Conservation (phyloP, 805 yeast genomes). For the Suhomyces xylopsoci region DNA sequence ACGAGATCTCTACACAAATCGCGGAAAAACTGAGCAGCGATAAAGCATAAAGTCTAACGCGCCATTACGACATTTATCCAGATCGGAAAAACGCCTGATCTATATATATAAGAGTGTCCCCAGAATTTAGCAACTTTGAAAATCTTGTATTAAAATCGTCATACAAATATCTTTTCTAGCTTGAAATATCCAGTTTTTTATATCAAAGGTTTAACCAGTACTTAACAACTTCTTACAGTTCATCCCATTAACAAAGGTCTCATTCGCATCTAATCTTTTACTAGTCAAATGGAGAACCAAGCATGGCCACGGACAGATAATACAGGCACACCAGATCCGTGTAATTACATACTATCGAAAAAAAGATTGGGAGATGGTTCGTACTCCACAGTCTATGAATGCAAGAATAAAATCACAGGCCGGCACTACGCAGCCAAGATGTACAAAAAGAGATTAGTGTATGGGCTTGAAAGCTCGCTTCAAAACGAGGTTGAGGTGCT, state of each 20-base stretch:
- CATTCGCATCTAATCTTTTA: neutral
- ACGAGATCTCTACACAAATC: neutral
- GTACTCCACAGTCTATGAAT: conserved; percentile 49
- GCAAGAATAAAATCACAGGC: conserved; percentile 41
- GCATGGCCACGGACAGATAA: conserved; percentile 24
- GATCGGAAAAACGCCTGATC: neutral
- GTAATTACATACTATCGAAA: conserved; percentile 33
- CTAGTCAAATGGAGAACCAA: neutral
- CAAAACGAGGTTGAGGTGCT: conserved; percentile 62
- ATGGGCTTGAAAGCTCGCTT: conserved; percentile 50
- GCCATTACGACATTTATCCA: neutral
- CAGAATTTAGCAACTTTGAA: neutral
- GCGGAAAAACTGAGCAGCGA: neutral
- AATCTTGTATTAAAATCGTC: neutral
- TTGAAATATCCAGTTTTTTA: neutral
- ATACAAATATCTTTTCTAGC: neutral
- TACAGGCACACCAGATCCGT: conserved; percentile 17
- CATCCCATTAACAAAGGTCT: neutral
- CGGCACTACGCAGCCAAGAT: conserved; percentile 51
- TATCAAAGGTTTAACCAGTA: neutral
- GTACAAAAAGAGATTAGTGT: conserved; percentile 47
- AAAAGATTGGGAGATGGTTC: conserved; percentile 38
- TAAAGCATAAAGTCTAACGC: neutral
- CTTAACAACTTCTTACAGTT: neutral
- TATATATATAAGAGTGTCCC: neutral